Evolutionary conservation across 1,284 basidiomycete species (phyloP).

Genomic region (Malassezia obtusa): DNA sequence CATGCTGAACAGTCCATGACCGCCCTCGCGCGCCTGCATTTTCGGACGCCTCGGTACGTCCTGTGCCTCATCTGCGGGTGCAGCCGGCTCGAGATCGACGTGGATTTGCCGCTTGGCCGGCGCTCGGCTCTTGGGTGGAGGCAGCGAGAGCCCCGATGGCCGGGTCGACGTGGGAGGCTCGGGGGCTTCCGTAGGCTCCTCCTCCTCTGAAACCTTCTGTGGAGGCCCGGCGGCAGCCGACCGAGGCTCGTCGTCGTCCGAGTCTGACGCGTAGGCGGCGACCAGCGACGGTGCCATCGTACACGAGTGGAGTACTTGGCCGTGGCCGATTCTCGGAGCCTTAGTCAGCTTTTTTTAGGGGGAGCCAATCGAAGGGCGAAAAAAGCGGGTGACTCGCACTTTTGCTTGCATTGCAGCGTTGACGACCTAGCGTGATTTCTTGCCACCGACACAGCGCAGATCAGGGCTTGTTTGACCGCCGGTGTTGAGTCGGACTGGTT

Average conservation of each 20-base stretch:
- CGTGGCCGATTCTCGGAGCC: neutral
- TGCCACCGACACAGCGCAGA: neutral
- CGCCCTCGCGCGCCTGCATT: neutral
- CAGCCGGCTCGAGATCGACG: constrained; percentile 1
- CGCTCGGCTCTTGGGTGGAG: constrained; percentile 6
- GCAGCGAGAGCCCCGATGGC: constrained; percentile 1
- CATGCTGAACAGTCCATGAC: constrained; percentile 34
- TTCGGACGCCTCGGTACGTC: neutral
- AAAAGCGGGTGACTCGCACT: neutral
- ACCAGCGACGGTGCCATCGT: constrained; percentile 10
- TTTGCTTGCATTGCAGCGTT: no score
- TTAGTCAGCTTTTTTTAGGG: constrained; percentile 2
- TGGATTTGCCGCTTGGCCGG: constrained; percentile 5
- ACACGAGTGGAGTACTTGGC: neutral
- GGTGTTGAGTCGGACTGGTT: no score
- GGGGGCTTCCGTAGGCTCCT: neutral
- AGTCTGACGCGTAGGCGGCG: constrained; percentile 20
- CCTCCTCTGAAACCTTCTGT: neutral
- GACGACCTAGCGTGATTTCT: no score
- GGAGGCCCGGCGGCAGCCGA: no score
- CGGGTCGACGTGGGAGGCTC: neutral
- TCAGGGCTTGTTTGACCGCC: no score
- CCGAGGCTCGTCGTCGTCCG: constrained; percentile 16
- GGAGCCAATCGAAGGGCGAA: neutral
- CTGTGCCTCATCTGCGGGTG: neutral